phyloP scores from a whole-genome alignment of 345 rosid genomes.

The Citrus mangshanensis region DNA sequence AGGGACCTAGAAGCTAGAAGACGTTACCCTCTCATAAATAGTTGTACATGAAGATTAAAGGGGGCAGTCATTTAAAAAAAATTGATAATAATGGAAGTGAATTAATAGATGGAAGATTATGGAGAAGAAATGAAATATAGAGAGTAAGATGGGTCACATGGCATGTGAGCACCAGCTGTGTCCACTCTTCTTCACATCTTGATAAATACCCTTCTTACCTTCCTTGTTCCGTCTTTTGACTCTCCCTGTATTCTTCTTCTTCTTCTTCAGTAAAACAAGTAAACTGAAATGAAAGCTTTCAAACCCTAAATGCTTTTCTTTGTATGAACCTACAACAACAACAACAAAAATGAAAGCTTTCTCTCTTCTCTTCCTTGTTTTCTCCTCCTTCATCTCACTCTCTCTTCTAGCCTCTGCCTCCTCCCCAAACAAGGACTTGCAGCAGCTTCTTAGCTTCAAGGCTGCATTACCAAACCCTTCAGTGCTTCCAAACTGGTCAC shows the following conservation, averaged over 20 bases:
- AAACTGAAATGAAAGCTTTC: conserved; percentile 18
- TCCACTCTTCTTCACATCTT: conserved; percentile 40
- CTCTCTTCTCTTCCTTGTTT: conserved; percentile 26
- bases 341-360: conserved; percentile 20
- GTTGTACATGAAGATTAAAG: not conserved
- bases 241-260: conserved; percentile 13
- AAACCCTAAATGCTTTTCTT: conserved; percentile 26
- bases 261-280: not conserved
- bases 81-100: not conserved
- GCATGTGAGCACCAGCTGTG: conserved; percentile 94
- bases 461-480: conserved; percentile 40
- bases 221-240: conserved; percentile 39
- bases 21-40: not conserved
- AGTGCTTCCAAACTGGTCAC: conserved; percentile 56
- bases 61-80: not conserved
- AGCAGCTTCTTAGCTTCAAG: conserved; percentile 67
- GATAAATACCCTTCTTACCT: conserved; percentile 61
- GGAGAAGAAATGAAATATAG: not conserved
- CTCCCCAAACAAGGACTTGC: conserved; percentile 38
- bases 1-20: not conserved
- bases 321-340: not conserved
- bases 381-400: conserved; percentile 17
- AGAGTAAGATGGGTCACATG: conserved; percentile 53
- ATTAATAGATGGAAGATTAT: not conserved
- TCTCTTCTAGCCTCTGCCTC: conserved; percentile 20